Evolutionary conservation across 2,329 filamentous ascomycete species (phyloP), one percentile per base, ranked within the genome.

Genomic region (Blastomyces parvus): DNA sequence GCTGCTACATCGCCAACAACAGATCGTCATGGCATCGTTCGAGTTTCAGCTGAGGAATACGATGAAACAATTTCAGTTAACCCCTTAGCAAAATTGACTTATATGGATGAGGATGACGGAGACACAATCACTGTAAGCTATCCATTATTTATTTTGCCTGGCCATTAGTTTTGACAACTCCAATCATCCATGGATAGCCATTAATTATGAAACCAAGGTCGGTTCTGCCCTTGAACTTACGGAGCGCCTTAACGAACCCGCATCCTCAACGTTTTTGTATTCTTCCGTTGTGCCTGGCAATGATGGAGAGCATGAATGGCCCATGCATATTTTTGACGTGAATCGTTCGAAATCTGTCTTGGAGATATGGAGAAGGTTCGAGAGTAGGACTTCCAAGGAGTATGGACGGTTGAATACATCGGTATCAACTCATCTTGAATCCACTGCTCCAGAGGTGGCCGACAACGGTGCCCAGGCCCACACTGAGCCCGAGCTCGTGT

Each of bases 301-400:
- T 17, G 59, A 62, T 55, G 33, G 65, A 48, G 66, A 70, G 36
- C 63, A 67, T 14, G 67, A 64, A 46, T 2, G 11, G 33, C 70
- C 73, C 25, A 76, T 79, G 70, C 79, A 81, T 68, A 70, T 79
- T 56, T 81, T 81, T 67, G 78, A 80, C 66, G 78, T 80, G 62
- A 72, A 71, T 63, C 74, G 75, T 60, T 73, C 76, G 46, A 74
- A 73, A 52, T 75, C 75, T 9, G 70, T 77, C 14, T 71, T 72
- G 6, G 71, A 77, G 56, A 64, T 76, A 40, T 79, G 77, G 77
- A 74, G 71, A 62, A 67, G 66, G 40, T 74, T 71, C 63, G 72
- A 74, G 61, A 62, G 58, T 38, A 65, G 66, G 19, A 56, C 65
- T 36, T 53, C 55, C 4, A 30, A 7, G 40, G 25, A 27, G 2